A percentile compares a stretch with the other conserved stretches of the same genome.
Evolutionary conservation across 441 rosid species (phyloP).

Genomic region (Jatropha multifida): DNA sequence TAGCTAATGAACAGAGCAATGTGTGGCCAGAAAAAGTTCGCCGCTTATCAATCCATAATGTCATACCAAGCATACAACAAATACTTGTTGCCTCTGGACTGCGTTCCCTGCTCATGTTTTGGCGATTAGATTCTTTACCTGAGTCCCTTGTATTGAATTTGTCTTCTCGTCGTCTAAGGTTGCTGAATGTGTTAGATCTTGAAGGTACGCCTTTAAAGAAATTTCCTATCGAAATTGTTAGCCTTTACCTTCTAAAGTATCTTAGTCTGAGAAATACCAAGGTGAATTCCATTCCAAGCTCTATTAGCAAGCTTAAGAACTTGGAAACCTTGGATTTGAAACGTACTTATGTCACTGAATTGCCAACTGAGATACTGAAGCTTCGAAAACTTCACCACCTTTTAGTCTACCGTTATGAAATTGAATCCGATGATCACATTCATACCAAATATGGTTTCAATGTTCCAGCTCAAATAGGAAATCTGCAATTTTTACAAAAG

Average conservation of each 20-base stretch:
- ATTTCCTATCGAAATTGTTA: slow-evolving; percentile 19
- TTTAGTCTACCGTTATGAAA: slow-evolving; percentile 33
- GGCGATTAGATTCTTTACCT: slow-evolving; percentile 21
- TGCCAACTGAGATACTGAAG: slow-evolving; percentile 29
- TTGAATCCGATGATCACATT: slow-evolving; percentile 23
- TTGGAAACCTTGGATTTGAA: slow-evolving; percentile 33
- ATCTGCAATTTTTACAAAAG: slow-evolving; percentile 36
- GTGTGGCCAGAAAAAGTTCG: slow-evolving; percentile 39
- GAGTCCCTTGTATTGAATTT: neutral
- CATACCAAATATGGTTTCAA: slow-evolving; percentile 36
- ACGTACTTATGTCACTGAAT: slow-evolving; percentile 24
- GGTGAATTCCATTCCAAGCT: slow-evolving; percentile 24
- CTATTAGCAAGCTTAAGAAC: slow-evolving; percentile 27
- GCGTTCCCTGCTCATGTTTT: slow-evolving; percentile 43
- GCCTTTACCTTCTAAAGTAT: slow-evolving; percentile 20
- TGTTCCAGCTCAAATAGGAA: slow-evolving; percentile 33
- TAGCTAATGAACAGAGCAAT: slow-evolving; percentile 29
- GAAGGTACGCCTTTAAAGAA: slow-evolving; percentile 26
- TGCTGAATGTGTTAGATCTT: slow-evolving; percentile 31
- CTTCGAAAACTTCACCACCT: slow-evolving; percentile 41
- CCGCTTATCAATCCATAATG: slow-evolving; percentile 38
- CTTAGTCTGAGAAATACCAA: slow-evolving; percentile 26
- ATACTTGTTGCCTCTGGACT: slow-evolving; percentile 25
- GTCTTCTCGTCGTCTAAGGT: slow-evolving; percentile 12
- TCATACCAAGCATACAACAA: slow-evolving; percentile 19